Percentiles rank a stretch among this genome's conserved stretches.
Evolutionary conservation across 2,329 filamentous ascomycete species (phyloP).

Genomic region (Diaporthe australafricana): DNA sequence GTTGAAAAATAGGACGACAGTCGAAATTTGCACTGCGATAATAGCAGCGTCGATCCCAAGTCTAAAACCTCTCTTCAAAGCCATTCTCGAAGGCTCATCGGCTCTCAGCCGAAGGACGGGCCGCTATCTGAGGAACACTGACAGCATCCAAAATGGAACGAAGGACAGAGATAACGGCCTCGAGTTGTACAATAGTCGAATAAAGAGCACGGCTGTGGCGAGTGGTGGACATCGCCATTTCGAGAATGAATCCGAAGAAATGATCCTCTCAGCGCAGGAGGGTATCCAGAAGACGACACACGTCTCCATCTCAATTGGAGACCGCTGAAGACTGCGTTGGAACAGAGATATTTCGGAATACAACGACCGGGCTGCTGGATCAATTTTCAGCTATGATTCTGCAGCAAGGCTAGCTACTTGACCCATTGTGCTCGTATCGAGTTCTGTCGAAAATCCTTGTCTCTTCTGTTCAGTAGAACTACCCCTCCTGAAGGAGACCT

Average conservation of each 20-base stretch:
- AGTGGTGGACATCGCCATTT: neutral
- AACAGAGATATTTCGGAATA: neutral
- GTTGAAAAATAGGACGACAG: neutral
- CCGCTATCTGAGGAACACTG: neutral
- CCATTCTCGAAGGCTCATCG: constrained; percentile 15
- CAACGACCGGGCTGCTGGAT: neutral
- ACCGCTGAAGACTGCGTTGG: neutral
- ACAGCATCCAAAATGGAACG: neutral
- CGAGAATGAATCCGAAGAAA: constrained; percentile 16
- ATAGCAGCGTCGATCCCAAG: constrained; percentile 45
- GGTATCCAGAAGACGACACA: neutral
- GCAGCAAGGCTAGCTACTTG: neutral
- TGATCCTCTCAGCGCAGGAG: neutral
- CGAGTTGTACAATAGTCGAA: constrained; percentile 10
- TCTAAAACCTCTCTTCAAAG: constrained; percentile 45
- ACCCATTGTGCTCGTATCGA: neutral
- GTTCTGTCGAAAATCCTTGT: neutral
- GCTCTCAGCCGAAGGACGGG: constrained; percentile 5
- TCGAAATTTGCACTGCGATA: constrained; percentile 46
- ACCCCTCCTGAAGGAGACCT: too few species aligned
- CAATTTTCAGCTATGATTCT: neutral
- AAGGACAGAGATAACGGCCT: neutral
- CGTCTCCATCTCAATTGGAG: neutral
- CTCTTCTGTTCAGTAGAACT: neutral
- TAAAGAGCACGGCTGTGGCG: neutral